A percentile compares a stretch with the other conserved stretches of the same genome.
Evolutionary conservation across 768 basidiomycete genomes (phyloP).

Genomic region (Calocera viscosa): DNA sequence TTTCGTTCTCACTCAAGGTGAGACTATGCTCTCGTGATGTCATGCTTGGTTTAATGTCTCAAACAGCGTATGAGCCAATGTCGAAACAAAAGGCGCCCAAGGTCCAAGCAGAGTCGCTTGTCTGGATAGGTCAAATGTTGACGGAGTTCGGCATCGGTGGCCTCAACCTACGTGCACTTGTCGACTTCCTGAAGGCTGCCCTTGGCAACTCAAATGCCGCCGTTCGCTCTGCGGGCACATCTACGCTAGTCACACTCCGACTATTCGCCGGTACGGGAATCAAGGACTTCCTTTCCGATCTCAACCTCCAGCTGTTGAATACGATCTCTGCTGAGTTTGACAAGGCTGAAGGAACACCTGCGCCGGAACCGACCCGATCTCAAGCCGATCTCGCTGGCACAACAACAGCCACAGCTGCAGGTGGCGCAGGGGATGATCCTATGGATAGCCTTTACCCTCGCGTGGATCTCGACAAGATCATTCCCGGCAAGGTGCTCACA

Average conservation of each 20-base stretch:
- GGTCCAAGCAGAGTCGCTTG: constrained; percentile 78
- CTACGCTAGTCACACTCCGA: constrained; percentile 78
- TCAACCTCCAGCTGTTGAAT: constrained; percentile 82
- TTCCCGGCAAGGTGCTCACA: constrained; percentile 67
- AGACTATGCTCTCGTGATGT: constrained; percentile 16
- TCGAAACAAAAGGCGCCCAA: constrained; percentile 96
- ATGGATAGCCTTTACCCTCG: constrained; percentile 91
- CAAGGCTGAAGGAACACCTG: constrained; percentile 63
- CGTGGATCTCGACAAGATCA: constrained; percentile 76
- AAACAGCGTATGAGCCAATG: constrained; percentile 81
- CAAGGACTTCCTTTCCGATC: constrained; percentile 81
- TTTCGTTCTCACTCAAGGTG: constrained; percentile 87
- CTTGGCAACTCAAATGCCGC: constrained; percentile 89
- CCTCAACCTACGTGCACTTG: constrained; percentile 65
- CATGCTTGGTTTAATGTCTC: neutral
- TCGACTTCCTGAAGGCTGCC: constrained; percentile 78
- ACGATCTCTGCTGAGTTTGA: constrained; percentile 90
- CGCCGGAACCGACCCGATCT: constrained; percentile 66
- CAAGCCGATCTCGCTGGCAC: constrained; percentile 63
- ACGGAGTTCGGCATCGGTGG: constrained; percentile 86
- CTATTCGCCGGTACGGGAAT: constrained; percentile 89
- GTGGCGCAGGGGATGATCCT: constrained; percentile 41
- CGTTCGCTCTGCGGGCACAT: constrained; percentile 88
- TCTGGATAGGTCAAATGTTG: constrained; percentile 77
- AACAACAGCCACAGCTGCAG: constrained; percentile 17